phyloP scores from a whole-genome alignment of 441 rosid genomes.

The Flueggea neowawraea region DNA sequence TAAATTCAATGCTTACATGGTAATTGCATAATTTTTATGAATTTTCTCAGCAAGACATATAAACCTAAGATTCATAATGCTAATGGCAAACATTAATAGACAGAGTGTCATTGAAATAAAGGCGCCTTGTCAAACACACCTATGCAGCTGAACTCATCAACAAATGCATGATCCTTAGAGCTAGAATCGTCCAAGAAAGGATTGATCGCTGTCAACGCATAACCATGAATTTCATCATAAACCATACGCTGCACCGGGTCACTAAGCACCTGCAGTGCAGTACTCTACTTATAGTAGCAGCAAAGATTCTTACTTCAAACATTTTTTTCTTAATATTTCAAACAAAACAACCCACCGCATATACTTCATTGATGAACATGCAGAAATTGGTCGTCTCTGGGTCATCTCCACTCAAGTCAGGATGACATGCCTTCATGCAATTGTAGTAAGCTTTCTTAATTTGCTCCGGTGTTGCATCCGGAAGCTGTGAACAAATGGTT shows the following conservation, averaged over 20 bases:
- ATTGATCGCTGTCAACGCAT: constrained; percentile 75
- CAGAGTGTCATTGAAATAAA: not conserved
- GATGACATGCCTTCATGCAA: constrained; percentile 98
- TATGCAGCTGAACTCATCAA: constrained; percentile 96
- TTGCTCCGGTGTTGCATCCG: constrained; percentile 84
- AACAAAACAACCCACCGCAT: constrained; percentile 52
- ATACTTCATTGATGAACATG: constrained; percentile 91
- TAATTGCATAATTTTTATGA: too few relatives aligned
- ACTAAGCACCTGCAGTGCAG: constrained; percentile 77
- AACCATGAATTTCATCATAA: constrained; percentile 97
- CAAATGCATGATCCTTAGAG: constrained; percentile 71
- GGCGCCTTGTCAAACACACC: constrained; percentile 37
- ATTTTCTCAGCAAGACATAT: too few relatives aligned
- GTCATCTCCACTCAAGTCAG: constrained; percentile 85
- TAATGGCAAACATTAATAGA: not conserved
- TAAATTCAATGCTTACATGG: too few relatives aligned
- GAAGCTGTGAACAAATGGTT: constrained; percentile 45
- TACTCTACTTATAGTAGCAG: constrained; percentile 7
- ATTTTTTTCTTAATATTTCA: not conserved
- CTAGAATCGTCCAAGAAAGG: constrained; percentile 81
- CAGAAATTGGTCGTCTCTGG: constrained; percentile 87
- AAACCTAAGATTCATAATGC: too few relatives aligned
- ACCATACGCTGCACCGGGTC: constrained; percentile 94
- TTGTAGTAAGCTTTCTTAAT: constrained; percentile 94
- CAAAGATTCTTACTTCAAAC: not conserved